Evolutionary conservation across 805 yeast genomes (phyloP).

Genomic region (Wickerhamomyces xylosicus): DNA sequence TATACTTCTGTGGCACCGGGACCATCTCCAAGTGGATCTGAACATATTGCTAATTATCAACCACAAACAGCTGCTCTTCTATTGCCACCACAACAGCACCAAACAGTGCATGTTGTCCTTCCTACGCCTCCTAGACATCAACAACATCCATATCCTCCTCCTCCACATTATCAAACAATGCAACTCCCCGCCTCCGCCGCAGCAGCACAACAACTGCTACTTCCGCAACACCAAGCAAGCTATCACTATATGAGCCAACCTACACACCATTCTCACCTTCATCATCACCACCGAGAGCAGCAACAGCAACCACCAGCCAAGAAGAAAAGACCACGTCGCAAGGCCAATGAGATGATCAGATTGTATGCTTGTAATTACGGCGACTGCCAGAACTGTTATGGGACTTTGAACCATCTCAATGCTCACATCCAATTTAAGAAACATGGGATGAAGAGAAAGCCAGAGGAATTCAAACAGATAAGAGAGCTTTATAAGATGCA

Average conservation of each 20-base stretch:
- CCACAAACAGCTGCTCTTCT: too few relatives aligned
- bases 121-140: neutral
- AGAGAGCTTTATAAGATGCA: constrained; percentile 34
- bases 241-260: neutral
- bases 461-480: constrained; percentile 43
- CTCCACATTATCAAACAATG: neutral
- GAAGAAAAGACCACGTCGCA: constrained; percentile 40
- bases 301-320: constrained; percentile 12
- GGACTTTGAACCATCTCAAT: constrained; percentile 49
- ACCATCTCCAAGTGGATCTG: too few relatives aligned
- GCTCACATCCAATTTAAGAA: constrained; percentile 43
- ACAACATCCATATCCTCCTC: neutral
- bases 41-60: too few relatives aligned
- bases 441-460: constrained; percentile 44
- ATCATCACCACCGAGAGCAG: too few relatives aligned
- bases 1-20: too few relatives aligned
- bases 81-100: neutral
- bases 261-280: neutral
- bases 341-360: constrained; percentile 45
- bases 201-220: constrained; percentile 1
- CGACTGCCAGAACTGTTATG: constrained; percentile 43
- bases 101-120: neutral
- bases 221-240: neutral
- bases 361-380: constrained; percentile 37
- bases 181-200: neutral